phyloP scores from a whole-genome alignment of 176 grass and related monocot genomes.

The Triticum urartu region DNA sequence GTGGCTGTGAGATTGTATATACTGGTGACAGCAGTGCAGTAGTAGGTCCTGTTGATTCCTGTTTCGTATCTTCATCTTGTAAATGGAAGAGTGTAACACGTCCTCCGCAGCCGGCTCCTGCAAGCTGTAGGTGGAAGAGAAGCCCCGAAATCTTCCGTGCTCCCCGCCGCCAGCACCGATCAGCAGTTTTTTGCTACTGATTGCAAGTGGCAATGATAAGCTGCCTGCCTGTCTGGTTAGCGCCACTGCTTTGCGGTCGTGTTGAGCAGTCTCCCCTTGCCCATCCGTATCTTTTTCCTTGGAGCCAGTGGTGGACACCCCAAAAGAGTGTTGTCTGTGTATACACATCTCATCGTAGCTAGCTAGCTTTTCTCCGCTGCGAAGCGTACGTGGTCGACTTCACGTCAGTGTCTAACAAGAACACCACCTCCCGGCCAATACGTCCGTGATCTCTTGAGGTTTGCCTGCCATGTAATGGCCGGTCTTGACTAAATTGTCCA shows the following conservation, averaged over 20 bases:
- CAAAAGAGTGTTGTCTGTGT: neutral
- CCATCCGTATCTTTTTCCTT: neutral
- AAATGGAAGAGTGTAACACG: no score
- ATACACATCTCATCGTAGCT: neutral
- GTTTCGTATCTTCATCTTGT: neutral
- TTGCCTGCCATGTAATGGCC: no score
- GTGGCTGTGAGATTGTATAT: conserved; percentile 7
- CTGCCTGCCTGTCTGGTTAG: neutral
- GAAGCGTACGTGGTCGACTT: no score
- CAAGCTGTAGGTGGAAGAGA: no score
- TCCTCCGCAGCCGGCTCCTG: no score
- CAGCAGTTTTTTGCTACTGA: no score
- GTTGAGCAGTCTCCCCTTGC: neutral
- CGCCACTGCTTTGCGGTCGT: conserved; percentile 32
- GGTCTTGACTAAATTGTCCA: no score
- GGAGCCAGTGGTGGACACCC: neutral
- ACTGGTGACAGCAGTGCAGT: neutral
- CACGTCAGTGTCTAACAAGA: neutral
- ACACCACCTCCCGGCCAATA: neutral
- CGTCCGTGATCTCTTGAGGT: no score
- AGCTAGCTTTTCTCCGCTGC: no score
- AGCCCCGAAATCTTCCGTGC: no score
- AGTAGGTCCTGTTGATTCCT: no score
- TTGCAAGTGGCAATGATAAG: neutral
- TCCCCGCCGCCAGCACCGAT: no score